Base-by-base conservation (phyloP, 371 early-diverging fungal genomes). In the Haplosporangium sp. region DNA sequence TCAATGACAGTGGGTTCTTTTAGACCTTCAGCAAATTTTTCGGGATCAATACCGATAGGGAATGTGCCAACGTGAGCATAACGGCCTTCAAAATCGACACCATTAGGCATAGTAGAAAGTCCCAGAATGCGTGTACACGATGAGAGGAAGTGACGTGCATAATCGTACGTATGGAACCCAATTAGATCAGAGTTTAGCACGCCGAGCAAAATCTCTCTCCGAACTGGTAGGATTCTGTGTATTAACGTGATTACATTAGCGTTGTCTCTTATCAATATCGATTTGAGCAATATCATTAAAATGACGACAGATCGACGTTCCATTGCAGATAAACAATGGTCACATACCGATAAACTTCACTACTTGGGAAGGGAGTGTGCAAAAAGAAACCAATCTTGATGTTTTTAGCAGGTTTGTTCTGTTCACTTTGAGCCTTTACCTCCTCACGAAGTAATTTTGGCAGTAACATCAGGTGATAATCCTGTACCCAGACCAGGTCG, bases 31-130 rank as follows among this genome's bases (percentile, higher is more conserved):
- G 89, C 85, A 76, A 99, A 99, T 83, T 97, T 94, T 9, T 90
- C 91, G 2, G 99, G 98, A 74, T 99, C 99, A 65, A 99, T 99
- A 39, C 99, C 99, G 65, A 99, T 99, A 17, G 99, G 99, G 88
- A 99, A 98, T 6, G 98, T 97, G 50, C 98, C 98, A 3, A 98
- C 98, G 62, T 95, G 94, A 13, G 98, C 96, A 52, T 89, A 85
- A 44, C 95, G 85, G 34, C 95, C 96, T 70, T 96, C 95, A 72
- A 91, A 93, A 66, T 98, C 97, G 6, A 98, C 95, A 7, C 94
- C 93, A 78, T 97, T 96, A 1, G 98, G 96, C 89, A 93, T 91
- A 19, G 98, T 94, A 50, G 92, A 91, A 61, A 97, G 88, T 19
- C 96, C 96, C 47, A 98, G 88, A 61, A 99, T 96, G 50, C 98